phyloP scores from a whole-genome alignment of 495 filamentous ascomycete species.

The Polyplosphaeria fusca region DNA sequence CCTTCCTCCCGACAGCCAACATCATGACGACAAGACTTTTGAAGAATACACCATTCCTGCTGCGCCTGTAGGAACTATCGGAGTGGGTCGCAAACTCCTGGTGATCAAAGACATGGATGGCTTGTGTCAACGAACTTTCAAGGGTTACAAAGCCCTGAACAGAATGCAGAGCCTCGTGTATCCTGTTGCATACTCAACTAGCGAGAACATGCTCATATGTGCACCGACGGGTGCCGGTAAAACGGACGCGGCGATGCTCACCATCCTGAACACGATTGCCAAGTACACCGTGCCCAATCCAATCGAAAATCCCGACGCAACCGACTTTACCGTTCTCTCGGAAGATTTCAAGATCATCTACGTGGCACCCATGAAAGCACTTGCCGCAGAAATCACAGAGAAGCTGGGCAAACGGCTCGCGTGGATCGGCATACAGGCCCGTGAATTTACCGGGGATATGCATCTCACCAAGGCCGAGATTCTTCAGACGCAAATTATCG shows the following conservation, averaged over 20 bases:
- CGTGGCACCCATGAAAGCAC: slow-evolving; percentile 96
- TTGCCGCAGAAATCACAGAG: slow-evolving; percentile 92
- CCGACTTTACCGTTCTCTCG: slow-evolving; percentile 70
- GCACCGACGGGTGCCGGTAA: slow-evolving; percentile 98
- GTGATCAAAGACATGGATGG: slow-evolving; percentile 81
- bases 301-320: slow-evolving; percentile 65
- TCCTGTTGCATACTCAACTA: slow-evolving; percentile 91
- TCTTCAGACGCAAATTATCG: slow-evolving; percentile 91
- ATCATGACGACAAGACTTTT: slow-evolving; percentile 57
- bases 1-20: slow-evolving; percentile 37
- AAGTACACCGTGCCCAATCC: slow-evolving; percentile 82
- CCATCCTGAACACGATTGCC: slow-evolving; percentile 81
- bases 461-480: slow-evolving; percentile 97
- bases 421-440: slow-evolving; percentile 84
- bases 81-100: slow-evolving; percentile 67
- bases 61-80: slow-evolving; percentile 69
- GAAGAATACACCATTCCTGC: slow-evolving; percentile 87
- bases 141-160: slow-evolving; percentile 88
- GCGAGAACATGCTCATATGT: slow-evolving; percentile 98
- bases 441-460: slow-evolving; percentile 97
- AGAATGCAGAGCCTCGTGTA: slow-evolving; percentile 97
- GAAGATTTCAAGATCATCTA: slow-evolving; percentile 98
- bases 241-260: slow-evolving; percentile 97
- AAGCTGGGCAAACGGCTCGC: slow-evolving; percentile 92
- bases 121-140: slow-evolving; percentile 86